Evolutionary conservation across 164 flowering plant species (phyloP), one percentile per base, ranked within the genome.

Genomic region (Umbilicus rupestris): DNA sequence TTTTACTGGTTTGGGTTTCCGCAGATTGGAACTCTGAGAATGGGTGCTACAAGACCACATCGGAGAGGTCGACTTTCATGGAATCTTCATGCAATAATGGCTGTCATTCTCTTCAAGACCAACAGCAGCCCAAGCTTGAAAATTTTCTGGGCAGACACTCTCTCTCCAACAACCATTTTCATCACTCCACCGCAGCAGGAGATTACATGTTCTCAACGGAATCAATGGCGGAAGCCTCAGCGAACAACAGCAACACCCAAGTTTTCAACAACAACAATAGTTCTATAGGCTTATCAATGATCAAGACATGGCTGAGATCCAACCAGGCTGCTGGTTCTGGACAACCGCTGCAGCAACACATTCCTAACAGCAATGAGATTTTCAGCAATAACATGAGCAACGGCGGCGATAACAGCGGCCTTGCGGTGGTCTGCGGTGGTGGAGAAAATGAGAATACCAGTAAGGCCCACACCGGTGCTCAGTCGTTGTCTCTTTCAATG

Each of bases 221-320:
- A 39, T 15, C 41, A 49, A 66, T 55, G 37, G 24, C 68, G 12
- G 55, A 19, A 30, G 22, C 58, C 4, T 24, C 68, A 4, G 52
- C 68, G 1, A 15, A 66, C 71, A 11, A 30, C 66, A 47, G 17
- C 77, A 0, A 45, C 70, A 66, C 65, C 26, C 68, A 35, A 63
- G 66, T 68, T 5, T 74, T 71, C 1, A 75, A 77, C 65, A 73
- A 78, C 73, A 74, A 77, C 74, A 74, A 78, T 64, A 79, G 74
- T 70, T 73, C 65, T 63, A 39, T 88, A 11, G 96, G 96, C 7
- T 71, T 92, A 29, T 92, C 98, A 14, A 90, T 87, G 95, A 90
- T 92, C 70, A 92, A 90, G 74, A 80, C 90, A 24, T 92, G 96
- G 96, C 66, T 92, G 74, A 80, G 98, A n/a, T 63, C 65, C 14